Evolutionary conservation across 495 filamentous ascomycete species (phyloP).

Genomic region (Podospora tetraspora): DNA sequence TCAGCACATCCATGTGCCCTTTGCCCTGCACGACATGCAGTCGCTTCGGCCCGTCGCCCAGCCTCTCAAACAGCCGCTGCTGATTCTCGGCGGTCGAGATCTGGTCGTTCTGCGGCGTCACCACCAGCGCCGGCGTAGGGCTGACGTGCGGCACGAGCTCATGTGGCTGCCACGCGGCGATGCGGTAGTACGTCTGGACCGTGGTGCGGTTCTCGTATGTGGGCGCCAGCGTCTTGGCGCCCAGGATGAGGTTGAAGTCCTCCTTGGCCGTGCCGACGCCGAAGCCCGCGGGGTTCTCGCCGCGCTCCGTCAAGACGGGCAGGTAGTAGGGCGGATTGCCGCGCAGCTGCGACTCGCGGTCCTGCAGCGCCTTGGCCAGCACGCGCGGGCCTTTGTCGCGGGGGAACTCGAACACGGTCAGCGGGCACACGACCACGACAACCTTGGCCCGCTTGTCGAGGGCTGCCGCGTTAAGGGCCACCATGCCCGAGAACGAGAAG

Average conservation of each 20-base stretch:
- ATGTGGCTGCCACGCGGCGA: background rate
- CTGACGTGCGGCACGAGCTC: background rate
- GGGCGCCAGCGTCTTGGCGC: slow-evolving; percentile 1
- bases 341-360: slow-evolving; percentile 8
- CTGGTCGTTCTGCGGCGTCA: slow-evolving; percentile 3
- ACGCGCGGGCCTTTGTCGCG: background rate
- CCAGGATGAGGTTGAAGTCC: slow-evolving; percentile 1
- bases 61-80: background rate
- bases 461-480: background rate
- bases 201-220: background rate
- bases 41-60: slow-evolving; percentile 1
- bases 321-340: slow-evolving; percentile 1
- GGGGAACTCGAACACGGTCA: slow-evolving; percentile 2
- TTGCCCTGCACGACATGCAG: background rate
- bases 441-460: slow-evolving; percentile 1
- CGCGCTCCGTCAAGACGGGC: background rate
- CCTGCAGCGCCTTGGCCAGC: background rate
- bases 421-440: slow-evolving; percentile 1
- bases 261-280: background rate
- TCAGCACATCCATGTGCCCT: slow-evolving; percentile 1
- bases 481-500: slow-evolving; percentile 2
- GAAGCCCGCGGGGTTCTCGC: slow-evolving; percentile 3
- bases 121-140: background rate
- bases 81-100: background rate
- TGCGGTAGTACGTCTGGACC: background rate